Evolutionary conservation across 495 filamentous ascomycete genomes (phyloP).

Genomic region (Hypomontagnella monticulosa): DNA sequence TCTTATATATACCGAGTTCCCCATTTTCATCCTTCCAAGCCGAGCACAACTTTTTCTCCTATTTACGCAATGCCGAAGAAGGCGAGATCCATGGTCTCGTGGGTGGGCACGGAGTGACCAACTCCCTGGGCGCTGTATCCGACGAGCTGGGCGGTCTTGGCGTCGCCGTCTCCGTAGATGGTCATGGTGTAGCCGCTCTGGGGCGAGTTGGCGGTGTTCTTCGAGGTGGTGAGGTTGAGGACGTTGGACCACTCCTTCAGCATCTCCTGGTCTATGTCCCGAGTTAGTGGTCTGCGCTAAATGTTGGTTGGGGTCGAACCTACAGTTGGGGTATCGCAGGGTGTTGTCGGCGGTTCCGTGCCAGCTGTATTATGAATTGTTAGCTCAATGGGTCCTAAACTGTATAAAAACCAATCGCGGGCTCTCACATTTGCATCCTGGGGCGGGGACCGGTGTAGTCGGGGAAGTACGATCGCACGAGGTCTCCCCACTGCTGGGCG

Average conservation of each 20-base stretch:
- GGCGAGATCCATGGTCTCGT: slow-evolving; percentile 55
- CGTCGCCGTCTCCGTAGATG: slow-evolving; percentile 60
- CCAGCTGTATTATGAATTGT: slow-evolving; percentile 44
- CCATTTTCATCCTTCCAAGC: background rate
- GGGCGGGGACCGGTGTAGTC: slow-evolving; percentile 59
- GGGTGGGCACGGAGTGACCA: slow-evolving; percentile 59
- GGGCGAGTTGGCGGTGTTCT: slow-evolving; percentile 53
- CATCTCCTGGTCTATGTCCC: slow-evolving; percentile 46
- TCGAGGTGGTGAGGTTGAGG: slow-evolving; percentile 49
- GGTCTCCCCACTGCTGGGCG: slow-evolving; percentile 58
- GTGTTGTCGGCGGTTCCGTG: slow-evolving; percentile 58
- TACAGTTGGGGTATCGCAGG: slow-evolving; percentile 54
- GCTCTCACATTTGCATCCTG: slow-evolving; percentile 58
- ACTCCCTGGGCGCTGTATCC: slow-evolving; percentile 60
- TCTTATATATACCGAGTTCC: too few relatives aligned
- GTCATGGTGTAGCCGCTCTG: slow-evolving; percentile 63
- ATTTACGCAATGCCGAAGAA: slow-evolving; percentile 59
- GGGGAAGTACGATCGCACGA: slow-evolving; percentile 59
- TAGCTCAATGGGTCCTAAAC: background rate
- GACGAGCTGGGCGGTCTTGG: slow-evolving; percentile 54
- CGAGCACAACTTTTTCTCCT: background rate
- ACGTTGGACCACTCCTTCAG: slow-evolving; percentile 57
- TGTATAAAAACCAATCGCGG: background rate
- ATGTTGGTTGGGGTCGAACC: background rate
- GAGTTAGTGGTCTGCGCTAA: slow-evolving; percentile 11